Conservation (phyloP, 345 rosid genomes). For the Syzygium grande region DNA sequence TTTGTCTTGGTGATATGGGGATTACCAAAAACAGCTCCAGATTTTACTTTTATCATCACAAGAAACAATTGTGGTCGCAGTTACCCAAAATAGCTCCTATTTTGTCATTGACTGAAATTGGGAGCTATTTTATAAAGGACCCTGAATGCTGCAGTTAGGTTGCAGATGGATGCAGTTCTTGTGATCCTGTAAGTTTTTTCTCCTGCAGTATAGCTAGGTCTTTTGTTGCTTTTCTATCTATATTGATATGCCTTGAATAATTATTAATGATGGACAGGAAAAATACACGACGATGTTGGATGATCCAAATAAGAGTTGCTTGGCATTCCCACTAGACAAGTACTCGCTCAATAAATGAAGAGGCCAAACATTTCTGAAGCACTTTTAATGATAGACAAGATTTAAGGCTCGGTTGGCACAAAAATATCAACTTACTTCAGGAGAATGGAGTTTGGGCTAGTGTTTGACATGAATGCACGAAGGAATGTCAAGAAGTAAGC, state of each 20-base stretch:
- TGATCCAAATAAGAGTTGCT: too few relatives aligned
- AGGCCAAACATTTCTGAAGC: neutral
- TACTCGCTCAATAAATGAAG: neutral
- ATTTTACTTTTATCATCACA: neutral
- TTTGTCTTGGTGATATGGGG: neutral
- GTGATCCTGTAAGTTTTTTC: constrained; percentile 24
- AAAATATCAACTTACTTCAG: too few relatives aligned
- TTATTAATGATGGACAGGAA: constrained; percentile 17
- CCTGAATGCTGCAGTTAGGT: neutral
- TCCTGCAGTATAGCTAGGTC: neutral
- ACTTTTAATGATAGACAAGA: neutral
- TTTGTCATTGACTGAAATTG: neutral
- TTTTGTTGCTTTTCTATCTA: neutral
- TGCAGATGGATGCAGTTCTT: neutral
- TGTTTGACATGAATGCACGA: too few relatives aligned
- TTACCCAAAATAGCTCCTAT: neutral
- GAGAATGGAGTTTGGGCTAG: too few relatives aligned
- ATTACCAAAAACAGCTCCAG: neutral
- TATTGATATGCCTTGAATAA: neutral
- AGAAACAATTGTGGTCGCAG: neutral
- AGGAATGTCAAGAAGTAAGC: too few relatives aligned
- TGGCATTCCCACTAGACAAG: neutral
- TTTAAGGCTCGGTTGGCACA: too few relatives aligned
- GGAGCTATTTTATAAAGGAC: neutral
- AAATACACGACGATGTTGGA: neutral